Evolutionary conservation across 768 basidiomycete species (phyloP).

Genomic region (Lactarius indigo): DNA sequence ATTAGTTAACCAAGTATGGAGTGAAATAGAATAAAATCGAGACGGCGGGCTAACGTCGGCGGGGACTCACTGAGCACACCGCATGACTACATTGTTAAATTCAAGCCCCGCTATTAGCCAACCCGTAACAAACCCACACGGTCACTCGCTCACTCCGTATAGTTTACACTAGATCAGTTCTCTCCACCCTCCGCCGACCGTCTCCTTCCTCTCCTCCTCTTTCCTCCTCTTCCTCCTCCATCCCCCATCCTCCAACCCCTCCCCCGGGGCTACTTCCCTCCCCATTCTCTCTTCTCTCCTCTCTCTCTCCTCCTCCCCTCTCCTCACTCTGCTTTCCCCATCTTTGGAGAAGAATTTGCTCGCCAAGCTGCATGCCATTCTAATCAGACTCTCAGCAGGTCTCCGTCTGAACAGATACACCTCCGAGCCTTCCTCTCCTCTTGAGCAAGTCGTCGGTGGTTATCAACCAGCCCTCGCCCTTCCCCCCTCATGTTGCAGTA

Average conservation of each 20-base stretch:
- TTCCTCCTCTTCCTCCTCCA: slow-evolving; percentile 27
- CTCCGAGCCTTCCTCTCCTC: slow-evolving; percentile 28
- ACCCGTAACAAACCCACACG: slow-evolving; percentile 37
- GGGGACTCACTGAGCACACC: neutral
- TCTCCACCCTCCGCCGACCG: neutral
- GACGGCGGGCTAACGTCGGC: neutral
- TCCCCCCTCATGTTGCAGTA: slow-evolving; percentile 36
- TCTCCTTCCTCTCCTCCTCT: slow-evolving; percentile 26
- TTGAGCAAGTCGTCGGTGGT: slow-evolving; percentile 31
- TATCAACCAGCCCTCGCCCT: slow-evolving; percentile 31
- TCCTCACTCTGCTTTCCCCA: neutral
- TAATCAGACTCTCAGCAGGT: slow-evolving; percentile 53
- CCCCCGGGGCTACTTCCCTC: neutral
- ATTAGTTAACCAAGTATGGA: neutral
- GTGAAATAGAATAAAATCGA: neutral
- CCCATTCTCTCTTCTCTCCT: neutral
- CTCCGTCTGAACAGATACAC: slow-evolving; percentile 49
- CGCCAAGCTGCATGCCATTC: slow-evolving; percentile 26
- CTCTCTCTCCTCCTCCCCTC: slow-evolving; percentile 8
- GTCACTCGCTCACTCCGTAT: slow-evolving; percentile 6
- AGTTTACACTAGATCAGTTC: slow-evolving; percentile 11
- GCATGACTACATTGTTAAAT: slow-evolving; percentile 23
- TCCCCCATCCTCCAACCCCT: slow-evolving; percentile 7
- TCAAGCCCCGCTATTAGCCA: slow-evolving; percentile 21
- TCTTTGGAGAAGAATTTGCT: slow-evolving; percentile 10